Base-by-base conservation (phyloP, 2,329 filamentous ascomycete genomes). In the Aschersonia sp. region DNA sequence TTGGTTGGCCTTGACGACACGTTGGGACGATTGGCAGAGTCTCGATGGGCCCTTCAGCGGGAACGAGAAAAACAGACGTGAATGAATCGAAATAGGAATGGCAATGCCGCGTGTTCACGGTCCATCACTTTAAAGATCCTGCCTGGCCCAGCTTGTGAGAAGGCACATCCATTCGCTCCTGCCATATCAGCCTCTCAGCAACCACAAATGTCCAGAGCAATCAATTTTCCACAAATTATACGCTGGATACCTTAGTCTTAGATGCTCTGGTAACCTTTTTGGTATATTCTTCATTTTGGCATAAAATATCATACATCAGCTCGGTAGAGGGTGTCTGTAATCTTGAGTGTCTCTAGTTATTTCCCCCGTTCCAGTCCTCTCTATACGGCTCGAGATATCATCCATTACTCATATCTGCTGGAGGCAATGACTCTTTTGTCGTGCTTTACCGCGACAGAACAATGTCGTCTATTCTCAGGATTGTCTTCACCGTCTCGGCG, bases 401-500 rank as follows among this genome's bases (percentile, higher is more conserved):
- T 38, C 12, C 35, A 7, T 38, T 7, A 7, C 35, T 12, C 12
- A 12, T 12, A 7, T 7, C 12, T 38, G 35, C 12, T 38, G 35
- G 35, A 12, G 35, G 12, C 35, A 7, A 12, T 38, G 12, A 7
- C 35, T 12, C 35, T n/a, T 6, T 28, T 42, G 40, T 42, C 28
- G 61, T 60, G 43, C 42, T 75, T n/a, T 42, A 81, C 67, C 78
- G 72, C 59, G 72, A 79, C 63, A 82, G 65, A 45, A 76, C 76
- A 66, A 82, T 81, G 60, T 82, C 78, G 61, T 82, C 78, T 68
- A 82, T 81, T 62, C 78, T 74, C 60, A 82, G 64, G 61, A 82
- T 81, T 88, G 95, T 92, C 80, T 97, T 98, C 58, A 97, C 92
- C 51, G 92, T 98, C 77, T 98, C 92, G 5, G 91, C 89, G 31